phyloP scores from a whole-genome alignment of 23 red algal species.

The Cyanidioschyzon merolae region DNA sequence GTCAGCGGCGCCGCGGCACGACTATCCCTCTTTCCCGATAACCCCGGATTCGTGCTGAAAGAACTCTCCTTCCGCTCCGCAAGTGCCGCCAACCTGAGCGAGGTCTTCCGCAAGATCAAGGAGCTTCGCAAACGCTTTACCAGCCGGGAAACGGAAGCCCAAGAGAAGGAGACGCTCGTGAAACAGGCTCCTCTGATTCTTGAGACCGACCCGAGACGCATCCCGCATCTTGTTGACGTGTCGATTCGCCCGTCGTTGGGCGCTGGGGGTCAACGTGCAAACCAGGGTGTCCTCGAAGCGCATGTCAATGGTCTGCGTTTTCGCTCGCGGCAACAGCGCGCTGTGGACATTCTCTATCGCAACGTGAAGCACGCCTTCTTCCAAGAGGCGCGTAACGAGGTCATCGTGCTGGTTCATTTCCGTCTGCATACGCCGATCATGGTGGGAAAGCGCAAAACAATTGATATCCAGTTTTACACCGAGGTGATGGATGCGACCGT shows the following conservation, averaged over 20 bases:
- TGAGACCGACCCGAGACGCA: constrained; percentile 28
- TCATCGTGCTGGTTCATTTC: constrained; percentile 91
- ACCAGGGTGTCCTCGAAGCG: constrained; percentile 69
- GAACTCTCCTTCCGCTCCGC: constrained; percentile 81
- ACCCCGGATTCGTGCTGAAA: constrained; percentile 62
- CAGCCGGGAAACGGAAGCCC: constrained; percentile 42
- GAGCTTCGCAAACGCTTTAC: constrained; percentile 77
- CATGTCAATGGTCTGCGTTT: constrained; percentile 88
- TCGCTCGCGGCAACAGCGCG: constrained; percentile 34
- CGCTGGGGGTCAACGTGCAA: constrained; percentile 54
- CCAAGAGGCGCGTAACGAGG: constrained; percentile 81
- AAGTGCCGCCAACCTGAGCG: constrained; percentile 69
- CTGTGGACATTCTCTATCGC: constrained; percentile 72
- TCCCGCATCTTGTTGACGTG: constrained; percentile 43
- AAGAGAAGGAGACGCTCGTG: constrained; percentile 70
- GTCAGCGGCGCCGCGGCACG: constrained; percentile 26
- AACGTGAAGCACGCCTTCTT: constrained; percentile 97
- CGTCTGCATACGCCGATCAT: constrained; percentile 79
- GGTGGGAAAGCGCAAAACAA: constrained; percentile 75
- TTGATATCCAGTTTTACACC: constrained; percentile 92
- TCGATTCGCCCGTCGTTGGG: constrained; percentile 61
- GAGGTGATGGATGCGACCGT: constrained; percentile 96
- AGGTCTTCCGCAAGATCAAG: constrained; percentile 90
- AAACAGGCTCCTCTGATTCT: constrained; percentile 49
- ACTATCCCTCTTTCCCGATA: constrained; percentile 45